These are phyloP conservation scores for Cladobotryum protrusum DNA, from an alignment of 2,329 filamentous ascomycete species.

Conservation along the genomic window DNA sequence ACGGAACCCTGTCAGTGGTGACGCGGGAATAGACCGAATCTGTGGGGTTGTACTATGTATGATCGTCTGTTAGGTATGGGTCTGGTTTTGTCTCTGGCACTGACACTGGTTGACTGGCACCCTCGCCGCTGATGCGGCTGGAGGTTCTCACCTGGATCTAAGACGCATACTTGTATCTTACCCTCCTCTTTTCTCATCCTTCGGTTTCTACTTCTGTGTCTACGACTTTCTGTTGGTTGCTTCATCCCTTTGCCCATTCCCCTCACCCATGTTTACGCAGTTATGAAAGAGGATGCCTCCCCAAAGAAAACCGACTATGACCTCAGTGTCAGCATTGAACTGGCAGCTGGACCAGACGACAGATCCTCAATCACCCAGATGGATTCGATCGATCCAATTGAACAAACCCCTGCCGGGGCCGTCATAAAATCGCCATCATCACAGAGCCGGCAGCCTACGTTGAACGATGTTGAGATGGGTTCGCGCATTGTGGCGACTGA, in stretches of 20 bases:
- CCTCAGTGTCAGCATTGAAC: neutral
- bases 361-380: neutral
- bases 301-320: neutral
- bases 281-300: conserved; percentile 10
- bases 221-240: neutral
- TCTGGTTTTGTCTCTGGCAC: neutral
- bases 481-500: neutral
- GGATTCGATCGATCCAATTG: neutral
- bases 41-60: conserved; percentile 9
- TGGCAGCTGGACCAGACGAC: neutral
- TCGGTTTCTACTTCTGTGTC: neutral
- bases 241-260: neutral
- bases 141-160: conserved; percentile 1
- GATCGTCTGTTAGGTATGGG: conserved; percentile 8
- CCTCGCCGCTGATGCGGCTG: neutral
- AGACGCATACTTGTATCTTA: conserved; percentile 2
- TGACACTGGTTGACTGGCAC: neutral
- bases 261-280: neutral
- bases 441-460: neutral
- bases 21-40: conserved; percentile 12
- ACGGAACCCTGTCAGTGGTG: neutral
- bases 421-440: neutral
- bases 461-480: conserved; percentile 5
- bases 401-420: too few relatives aligned
- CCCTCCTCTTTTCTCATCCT: neutral